Percentiles rank a stretch among this genome's conserved stretches.
Conservation (phyloP, 257 asterid genomes). For the Oldenlandia corymbosa region DNA sequence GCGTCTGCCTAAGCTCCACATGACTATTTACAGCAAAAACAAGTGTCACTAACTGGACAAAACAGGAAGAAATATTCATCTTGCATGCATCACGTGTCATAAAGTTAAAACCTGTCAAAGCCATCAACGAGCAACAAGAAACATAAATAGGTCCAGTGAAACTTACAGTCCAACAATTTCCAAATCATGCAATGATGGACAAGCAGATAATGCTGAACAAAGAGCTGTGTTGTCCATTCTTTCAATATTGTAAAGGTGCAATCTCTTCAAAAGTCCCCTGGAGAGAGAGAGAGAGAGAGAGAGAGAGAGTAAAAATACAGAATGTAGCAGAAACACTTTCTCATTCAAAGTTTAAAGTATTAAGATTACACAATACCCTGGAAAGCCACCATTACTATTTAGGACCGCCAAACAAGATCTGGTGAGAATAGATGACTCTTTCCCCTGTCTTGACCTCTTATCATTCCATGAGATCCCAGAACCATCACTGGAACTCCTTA, state of each 20-base stretch:
- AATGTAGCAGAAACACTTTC: background rate
- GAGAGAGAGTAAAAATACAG: background rate
- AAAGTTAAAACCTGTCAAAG: background rate
- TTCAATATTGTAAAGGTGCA: slow-evolving; percentile 80
- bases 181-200: slow-evolving; percentile 66
- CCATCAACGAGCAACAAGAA: background rate
- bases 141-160: background rate
- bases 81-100: background rate
- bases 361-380: slow-evolving; percentile 58
- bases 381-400: slow-evolving; percentile 56
- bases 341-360: slow-evolving; percentile 1
- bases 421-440: slow-evolving; percentile 52
- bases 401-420: slow-evolving; percentile 73
- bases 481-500: slow-evolving; percentile 52
- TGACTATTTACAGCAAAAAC: slow-evolving; percentile 35
- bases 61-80: background rate
- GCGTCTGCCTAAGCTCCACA: slow-evolving; percentile 59
- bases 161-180: slow-evolving; percentile 94
- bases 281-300: slow-evolving; percentile 9
- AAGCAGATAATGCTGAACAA: slow-evolving; percentile 61
- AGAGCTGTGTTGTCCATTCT: slow-evolving; percentile 63
- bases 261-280: slow-evolving; percentile 59
- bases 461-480: slow-evolving; percentile 67
- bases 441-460: slow-evolving; percentile 67
- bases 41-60: background rate